A percentile compares a stretch with the other conserved stretches of the same genome.
These are phyloP conservation scores for Hypsizygus marmoreus DNA, from an alignment of 768 basidiomycete genomes.

Conservation along the genomic window DNA sequence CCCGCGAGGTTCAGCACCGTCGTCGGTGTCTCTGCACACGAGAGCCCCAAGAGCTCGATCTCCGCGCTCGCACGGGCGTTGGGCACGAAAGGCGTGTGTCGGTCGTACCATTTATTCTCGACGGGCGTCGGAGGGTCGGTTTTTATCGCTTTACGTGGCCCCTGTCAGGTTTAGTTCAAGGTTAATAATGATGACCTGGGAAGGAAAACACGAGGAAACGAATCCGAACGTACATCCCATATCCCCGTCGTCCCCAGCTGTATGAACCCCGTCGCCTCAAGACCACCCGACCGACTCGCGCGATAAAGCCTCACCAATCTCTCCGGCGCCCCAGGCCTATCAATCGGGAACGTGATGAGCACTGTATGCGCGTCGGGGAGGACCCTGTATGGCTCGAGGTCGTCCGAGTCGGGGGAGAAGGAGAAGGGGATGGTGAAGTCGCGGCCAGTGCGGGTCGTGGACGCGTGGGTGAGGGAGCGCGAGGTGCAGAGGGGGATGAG, in stretches of 20 bases:
- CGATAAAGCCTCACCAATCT: constrained; percentile 48
- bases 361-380: constrained; percentile 59
- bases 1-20: constrained; percentile 65
- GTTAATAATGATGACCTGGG: not conserved
- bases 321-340: constrained; percentile 44
- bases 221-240: constrained; percentile 51
- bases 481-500: constrained; percentile 52
- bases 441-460: constrained; percentile 57
- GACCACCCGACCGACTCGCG: constrained; percentile 28
- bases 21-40: constrained; percentile 34
- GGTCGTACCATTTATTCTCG: constrained; percentile 47
- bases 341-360: constrained; percentile 58
- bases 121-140: constrained; percentile 9
- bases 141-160: constrained; percentile 6
- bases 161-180: no score
- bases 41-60: constrained; percentile 51
- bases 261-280: constrained; percentile 43
- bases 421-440: constrained; percentile 52
- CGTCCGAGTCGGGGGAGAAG: constrained; percentile 53
- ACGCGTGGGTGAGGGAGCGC: constrained; percentile 43
- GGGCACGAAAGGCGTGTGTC: constrained; percentile 46
- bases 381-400: constrained; percentile 40
- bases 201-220: not conserved
- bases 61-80: constrained; percentile 55
- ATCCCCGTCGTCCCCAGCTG: constrained; percentile 64